Evolutionary conservation across 2,329 filamentous ascomycete species (phyloP).

Genomic region (Pseudocercospora fijiensis): DNA sequence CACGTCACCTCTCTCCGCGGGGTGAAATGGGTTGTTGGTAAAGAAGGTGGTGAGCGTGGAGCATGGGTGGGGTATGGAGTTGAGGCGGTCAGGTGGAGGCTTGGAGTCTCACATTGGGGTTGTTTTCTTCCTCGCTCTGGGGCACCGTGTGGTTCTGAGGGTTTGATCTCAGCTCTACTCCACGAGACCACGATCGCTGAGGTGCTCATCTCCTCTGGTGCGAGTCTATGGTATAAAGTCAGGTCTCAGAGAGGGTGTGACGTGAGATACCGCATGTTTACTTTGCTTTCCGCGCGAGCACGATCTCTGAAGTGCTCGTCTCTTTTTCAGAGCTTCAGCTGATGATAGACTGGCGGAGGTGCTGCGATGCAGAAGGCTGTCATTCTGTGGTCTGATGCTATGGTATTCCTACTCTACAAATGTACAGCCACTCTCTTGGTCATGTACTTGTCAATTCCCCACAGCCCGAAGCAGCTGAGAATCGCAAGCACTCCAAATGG

Average conservation of each 20-base stretch:
- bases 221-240: neutral
- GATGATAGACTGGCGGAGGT: no score
- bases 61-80: neutral
- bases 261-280: no score
- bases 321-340: no score
- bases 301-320: no score
- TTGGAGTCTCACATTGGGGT: neutral
- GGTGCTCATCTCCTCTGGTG: neutral
- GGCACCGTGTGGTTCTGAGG: neutral
- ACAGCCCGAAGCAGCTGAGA: conserved; percentile 20
- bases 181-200: neutral
- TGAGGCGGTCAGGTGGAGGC: neutral
- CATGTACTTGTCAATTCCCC: conserved; percentile 25
- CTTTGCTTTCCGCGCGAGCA: no score
- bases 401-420: neutral
- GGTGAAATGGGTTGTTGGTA: neutral
- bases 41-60: neutral
- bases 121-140: neutral
- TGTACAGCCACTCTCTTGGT: neutral
- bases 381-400: neutral
- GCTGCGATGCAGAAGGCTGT: neutral
- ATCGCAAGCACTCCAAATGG: conserved; percentile 22
- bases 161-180: neutral
- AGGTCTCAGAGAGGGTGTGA: neutral
- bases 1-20: neutral